These are phyloP conservation scores for rapeseed (Brassica napus) DNA, from an alignment of 345 rosid species.

Conservation along the genomic window DNA sequence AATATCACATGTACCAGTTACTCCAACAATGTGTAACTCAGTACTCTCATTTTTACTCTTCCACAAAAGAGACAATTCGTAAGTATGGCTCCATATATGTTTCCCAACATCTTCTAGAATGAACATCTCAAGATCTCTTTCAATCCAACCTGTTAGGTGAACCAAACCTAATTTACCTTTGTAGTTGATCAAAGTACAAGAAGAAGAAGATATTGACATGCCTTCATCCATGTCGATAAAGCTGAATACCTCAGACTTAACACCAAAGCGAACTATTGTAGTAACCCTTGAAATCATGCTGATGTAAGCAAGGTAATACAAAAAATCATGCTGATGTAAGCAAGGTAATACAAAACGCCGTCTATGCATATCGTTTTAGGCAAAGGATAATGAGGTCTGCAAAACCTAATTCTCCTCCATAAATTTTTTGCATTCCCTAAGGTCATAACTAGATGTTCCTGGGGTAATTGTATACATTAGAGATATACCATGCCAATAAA, in stretches of 20 bases:
- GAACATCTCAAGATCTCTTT: not conserved
- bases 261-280: not conserved
- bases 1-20: not conserved
- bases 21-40: not conserved
- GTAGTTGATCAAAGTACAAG: slow-evolving; percentile 20
- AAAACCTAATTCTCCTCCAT: too few species aligned
- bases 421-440: too few species aligned
- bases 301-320: too few species aligned
- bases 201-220: slow-evolving; percentile 46
- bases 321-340: too few species aligned
- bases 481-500: too few species aligned
- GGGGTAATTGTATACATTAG: too few species aligned
- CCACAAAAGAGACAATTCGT: not conserved
- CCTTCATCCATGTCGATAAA: not conserved
- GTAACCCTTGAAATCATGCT: too few species aligned
- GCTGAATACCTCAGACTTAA: not conserved
- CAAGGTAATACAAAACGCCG: too few species aligned
- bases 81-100: not conserved
- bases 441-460: too few species aligned
- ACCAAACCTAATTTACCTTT: not conserved
- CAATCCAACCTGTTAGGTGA: not conserved
- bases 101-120: not conserved
- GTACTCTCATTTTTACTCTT: not conserved
- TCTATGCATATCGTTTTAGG: too few species aligned
- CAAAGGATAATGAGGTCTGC: too few species aligned